Evolutionary conservation across 148 eudicot genomes (phyloP), one percentile per base, ranked within the genome.

Genomic region (Rheum nobile): DNA sequence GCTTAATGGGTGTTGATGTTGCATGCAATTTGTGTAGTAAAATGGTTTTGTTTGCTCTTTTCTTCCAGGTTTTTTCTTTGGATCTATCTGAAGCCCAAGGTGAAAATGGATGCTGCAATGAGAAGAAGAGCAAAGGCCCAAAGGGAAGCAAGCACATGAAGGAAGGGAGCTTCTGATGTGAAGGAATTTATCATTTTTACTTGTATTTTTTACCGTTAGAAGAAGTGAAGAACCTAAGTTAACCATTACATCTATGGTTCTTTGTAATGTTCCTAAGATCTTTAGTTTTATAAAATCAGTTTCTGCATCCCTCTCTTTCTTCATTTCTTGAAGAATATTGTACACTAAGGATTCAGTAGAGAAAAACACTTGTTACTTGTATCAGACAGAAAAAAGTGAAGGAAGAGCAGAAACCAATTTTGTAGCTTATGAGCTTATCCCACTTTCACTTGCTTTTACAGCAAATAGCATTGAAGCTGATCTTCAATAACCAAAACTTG

Each of bases 1-100:
- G 14, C 19, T 59, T 28, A 48, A 16, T 19, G 0, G 16, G 55
- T 54, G 26, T 54, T 9, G 4, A 32, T 63, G 17, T 8, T 61
- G 12, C 5, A 65, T 65, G 70, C 41, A 65, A 32, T 54, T 65
- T 31, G 6, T 65, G 21, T 32, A 32, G 41, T 6, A 65, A 34
- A 17, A 65, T 65, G 70, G 22, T n/a, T 65, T 65, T 13, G n/a
- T 65, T 65, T 65, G 38, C 70, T 65, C 39, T 29, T 65, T 65
- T 5, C 39, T 65, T 65, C 41, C 70, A 65, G 70, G 70, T 65
- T 65, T 32, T 63, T 1, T 38, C n/a, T 63, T 63, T 31, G 38
- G 37, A 6, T 12, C 63, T 55, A 11, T 55, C 63, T 55, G 14
- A 55, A 55, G 63, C 28, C 63, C 29, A 22, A 54, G 61, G 6